Evolutionary conservation across 1,284 basidiomycete genomes (phyloP), one percentile per base, ranked within the genome.

Genomic region (Flammula alnicola): DNA sequence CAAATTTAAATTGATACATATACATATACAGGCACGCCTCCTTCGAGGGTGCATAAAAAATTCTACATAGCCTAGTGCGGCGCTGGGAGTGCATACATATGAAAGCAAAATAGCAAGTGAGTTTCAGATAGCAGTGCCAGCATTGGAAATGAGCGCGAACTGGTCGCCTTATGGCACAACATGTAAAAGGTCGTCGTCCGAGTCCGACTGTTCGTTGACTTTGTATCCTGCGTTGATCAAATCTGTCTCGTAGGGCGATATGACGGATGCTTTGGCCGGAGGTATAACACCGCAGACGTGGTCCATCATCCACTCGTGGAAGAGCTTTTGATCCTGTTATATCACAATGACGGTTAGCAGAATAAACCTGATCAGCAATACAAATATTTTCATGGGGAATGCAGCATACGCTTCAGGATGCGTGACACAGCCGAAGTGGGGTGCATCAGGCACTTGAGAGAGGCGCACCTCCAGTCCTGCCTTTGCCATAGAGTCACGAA

Each of bases 401-500:
- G 14, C 32, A 22, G 59, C 64, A 47, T 49, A 72, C 70, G 63
- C 53, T 6, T 60, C 52, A 9, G 63, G 48, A 51, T 72, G 58
- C 3, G 70, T 69, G 3, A 68, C 60, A 39, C 58, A 62, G 10
- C 69, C 67, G 49, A 69, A 70, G 52, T 74, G 73, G 2, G 69
- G 65, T 10, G 71, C 72, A 23, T 58, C 60, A 2, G 57, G 44
- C 2, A 74, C 51, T 5, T 56, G 44, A 3, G 52, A 30, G 1
- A 73, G 42, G 9, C 60, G 50, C 10, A 63, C 69, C 12, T 66
- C 39, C 8, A 72, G 55, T 0, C 60, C 67, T 3, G 65, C 69
- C 12, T 57, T 51, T 29, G 56, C 25, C 27, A 74, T 47, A 4
- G 37, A 37, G n/a, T 63, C 49, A 4, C 53, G 43, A 3, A 72